Percentiles rank a stretch among this genome's conserved stretches.
Conservation (phyloP, 257 asterid species). For the Striga asiatica region DNA sequence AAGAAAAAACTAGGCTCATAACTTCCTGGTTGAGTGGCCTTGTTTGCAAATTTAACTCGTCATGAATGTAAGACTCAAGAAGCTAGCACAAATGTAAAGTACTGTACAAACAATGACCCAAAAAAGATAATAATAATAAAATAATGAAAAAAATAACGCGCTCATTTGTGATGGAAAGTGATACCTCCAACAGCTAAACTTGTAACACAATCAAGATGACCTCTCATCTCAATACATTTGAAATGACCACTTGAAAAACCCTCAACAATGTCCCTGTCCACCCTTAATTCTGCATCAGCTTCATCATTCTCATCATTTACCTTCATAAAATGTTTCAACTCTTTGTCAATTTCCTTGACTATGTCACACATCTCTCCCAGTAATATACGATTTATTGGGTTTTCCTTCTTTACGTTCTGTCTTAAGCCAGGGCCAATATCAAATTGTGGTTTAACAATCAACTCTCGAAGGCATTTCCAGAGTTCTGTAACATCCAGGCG, state of each 20-base stretch:
- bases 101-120: slow-evolving; percentile 2
- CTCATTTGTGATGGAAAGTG: not conserved
- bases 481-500: slow-evolving; percentile 52
- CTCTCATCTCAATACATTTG: slow-evolving; percentile 57
- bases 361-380: slow-evolving; percentile 40
- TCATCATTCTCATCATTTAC: slow-evolving; percentile 20
- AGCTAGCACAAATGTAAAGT: not conserved
- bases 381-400: slow-evolving; percentile 23
- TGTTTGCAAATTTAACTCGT: not conserved
- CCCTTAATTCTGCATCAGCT: slow-evolving; percentile 19
- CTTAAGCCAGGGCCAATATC: slow-evolving; percentile 23
- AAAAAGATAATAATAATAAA: not conserved
- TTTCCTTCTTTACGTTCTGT: slow-evolving; percentile 17
- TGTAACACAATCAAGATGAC: slow-evolving; percentile 68
- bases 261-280: slow-evolving; percentile 34
- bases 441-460: slow-evolving; percentile 31
- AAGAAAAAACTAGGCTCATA: not conserved
- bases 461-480: slow-evolving; percentile 52
- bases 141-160: not conserved
- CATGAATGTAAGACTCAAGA: not conserved
- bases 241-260: slow-evolving; percentile 36
- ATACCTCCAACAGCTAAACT: slow-evolving; percentile 77
- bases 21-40: not conserved
- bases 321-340: slow-evolving; percentile 12
- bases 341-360: slow-evolving; percentile 20